phyloP scores from a whole-genome alignment of 176 grass and related monocot species.

The Rhynchospora breviuscula region DNA sequence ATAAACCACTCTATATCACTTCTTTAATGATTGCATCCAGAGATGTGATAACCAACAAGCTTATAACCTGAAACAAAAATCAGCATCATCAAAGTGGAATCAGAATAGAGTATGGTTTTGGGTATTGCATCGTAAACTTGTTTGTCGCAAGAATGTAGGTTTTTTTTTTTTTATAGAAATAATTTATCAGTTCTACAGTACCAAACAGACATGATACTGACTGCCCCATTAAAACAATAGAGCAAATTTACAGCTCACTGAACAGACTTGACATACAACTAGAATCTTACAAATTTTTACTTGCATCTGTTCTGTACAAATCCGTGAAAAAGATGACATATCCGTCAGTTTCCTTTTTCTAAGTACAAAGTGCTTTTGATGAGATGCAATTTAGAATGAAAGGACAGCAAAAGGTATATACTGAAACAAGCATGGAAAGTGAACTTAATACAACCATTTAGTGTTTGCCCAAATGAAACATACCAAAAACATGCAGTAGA shows the following conservation, averaged over 20 bases:
- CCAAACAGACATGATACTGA: background rate
- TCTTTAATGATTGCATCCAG: background rate
- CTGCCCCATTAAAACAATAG: background rate
- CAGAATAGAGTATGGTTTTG: background rate
- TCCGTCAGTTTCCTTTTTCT: background rate
- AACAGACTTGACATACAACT: background rate
- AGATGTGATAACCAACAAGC: background rate
- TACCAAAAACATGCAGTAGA: background rate
- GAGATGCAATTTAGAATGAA: background rate
- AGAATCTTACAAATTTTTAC: background rate
- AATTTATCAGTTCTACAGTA: background rate
- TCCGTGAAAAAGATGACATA: background rate
- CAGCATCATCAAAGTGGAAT: background rate
- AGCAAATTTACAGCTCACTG: background rate
- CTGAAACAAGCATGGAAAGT: background rate
- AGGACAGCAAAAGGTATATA: background rate
- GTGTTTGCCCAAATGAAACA: background rate
- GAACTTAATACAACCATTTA: background rate
- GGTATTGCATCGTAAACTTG: background rate
- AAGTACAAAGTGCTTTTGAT: background rate
- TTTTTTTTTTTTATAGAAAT: background rate
- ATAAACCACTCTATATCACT: background rate
- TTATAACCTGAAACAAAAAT: slow-evolving; percentile 17
- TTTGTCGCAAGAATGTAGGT: background rate
- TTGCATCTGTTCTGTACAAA: background rate